These are phyloP conservation scores for Mycogone perniciosa DNA, from an alignment of 2,329 filamentous ascomycete species.

Conservation along the genomic window DNA sequence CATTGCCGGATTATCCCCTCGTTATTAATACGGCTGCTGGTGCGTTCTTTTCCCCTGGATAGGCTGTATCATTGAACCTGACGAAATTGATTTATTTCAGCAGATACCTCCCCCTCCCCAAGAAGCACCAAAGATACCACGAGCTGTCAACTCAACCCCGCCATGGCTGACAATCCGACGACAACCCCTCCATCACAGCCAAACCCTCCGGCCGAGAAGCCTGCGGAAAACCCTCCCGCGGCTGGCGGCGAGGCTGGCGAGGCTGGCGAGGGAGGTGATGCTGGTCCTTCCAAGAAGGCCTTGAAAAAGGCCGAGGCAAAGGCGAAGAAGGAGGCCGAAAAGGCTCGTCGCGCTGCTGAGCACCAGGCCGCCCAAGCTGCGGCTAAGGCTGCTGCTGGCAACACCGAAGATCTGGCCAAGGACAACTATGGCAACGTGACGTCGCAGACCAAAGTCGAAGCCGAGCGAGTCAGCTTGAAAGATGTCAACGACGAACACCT, in stretches of 20 bases:
- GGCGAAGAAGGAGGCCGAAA: constrained; percentile 81
- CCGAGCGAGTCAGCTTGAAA: constrained; percentile 54
- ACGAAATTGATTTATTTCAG: too few relatives aligned
- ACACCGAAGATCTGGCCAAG: constrained; percentile 61
- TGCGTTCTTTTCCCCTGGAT: too few relatives aligned
- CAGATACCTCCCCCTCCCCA: too few relatives aligned
- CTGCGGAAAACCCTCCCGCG: not conserved
- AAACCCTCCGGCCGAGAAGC: not conserved
- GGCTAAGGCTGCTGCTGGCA: constrained; percentile 58
- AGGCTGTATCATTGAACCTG: too few relatives aligned
- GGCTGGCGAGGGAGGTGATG: not conserved
- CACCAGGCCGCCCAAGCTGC: constrained; percentile 66
- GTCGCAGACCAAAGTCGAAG: constrained; percentile 50
- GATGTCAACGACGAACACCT: constrained; percentile 58
- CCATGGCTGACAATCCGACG: constrained; percentile 8
- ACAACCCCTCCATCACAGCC: too few relatives aligned
- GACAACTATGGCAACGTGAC: constrained; percentile 74
- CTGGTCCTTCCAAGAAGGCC: constrained; percentile 51
- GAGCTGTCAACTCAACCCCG: not conserved
- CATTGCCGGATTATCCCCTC: too few relatives aligned
- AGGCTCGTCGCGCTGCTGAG: constrained; percentile 66
- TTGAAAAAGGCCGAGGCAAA: constrained; percentile 80
- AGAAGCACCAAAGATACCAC: too few relatives aligned
- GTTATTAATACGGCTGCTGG: too few relatives aligned
- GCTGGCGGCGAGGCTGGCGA: not conserved